Evolutionary conservation across 2,329 filamentous ascomycete genomes (phyloP).

Genomic region (Verticillium nonalfalfae): DNA sequence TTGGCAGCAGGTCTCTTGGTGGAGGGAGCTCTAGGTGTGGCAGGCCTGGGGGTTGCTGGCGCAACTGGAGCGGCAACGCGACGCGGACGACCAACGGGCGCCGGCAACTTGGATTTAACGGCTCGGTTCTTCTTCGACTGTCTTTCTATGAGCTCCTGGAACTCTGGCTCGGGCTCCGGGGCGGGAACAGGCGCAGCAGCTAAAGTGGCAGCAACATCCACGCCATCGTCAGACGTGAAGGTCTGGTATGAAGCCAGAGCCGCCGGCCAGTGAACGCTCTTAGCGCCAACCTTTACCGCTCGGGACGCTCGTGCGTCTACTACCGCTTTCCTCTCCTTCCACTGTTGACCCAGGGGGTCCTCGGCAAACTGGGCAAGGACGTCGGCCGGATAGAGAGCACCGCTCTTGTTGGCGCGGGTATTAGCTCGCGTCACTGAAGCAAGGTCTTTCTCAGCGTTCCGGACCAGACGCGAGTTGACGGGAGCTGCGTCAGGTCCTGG

Average conservation of each 20-base stretch:
- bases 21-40: neutral
- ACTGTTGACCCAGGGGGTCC: slow-evolving; percentile 16
- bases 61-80: neutral
- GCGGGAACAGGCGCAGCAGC: neutral
- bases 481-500: neutral
- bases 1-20: neutral
- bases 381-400: slow-evolving; percentile 22
- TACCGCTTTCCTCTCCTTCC: slow-evolving; percentile 17
- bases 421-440: slow-evolving; percentile 34
- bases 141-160: neutral
- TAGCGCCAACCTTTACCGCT: slow-evolving; percentile 7
- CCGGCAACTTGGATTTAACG: slow-evolving; percentile 1
- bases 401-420: slow-evolving; percentile 37
- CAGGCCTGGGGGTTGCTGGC: neutral
- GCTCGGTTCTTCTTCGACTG: neutral
- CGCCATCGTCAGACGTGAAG: neutral
- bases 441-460: slow-evolving; percentile 33
- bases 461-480: slow-evolving; percentile 9
- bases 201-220: neutral
- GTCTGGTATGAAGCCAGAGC: slow-evolving; percentile 1
- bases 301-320: slow-evolving; percentile 17
- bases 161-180: neutral
- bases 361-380: slow-evolving; percentile 20
- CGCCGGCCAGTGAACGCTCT: slow-evolving; percentile 26
- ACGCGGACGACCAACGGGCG: neutral